These are phyloP conservation scores for Inonotus obliquus DNA, from an alignment of 1,284 basidiomycete genomes.

Conservation along the genomic window DNA sequence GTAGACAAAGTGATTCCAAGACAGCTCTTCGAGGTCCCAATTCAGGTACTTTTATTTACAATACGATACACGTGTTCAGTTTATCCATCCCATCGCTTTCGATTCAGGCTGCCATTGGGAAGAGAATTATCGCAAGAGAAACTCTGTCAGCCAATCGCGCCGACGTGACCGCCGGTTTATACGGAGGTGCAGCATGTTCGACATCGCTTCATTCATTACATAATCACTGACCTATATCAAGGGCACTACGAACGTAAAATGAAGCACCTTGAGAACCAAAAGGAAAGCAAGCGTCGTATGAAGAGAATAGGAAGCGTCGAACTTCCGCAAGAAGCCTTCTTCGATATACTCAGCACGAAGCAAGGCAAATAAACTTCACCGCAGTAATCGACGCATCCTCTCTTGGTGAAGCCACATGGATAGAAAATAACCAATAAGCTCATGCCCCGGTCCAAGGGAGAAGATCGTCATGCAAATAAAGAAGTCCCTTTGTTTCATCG, in stretches of 20 bases:
- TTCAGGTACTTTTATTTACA: slow-evolving; percentile 45
- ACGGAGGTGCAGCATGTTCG: slow-evolving; percentile 61
- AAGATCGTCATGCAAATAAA: neutral
- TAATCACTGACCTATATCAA: slow-evolving; percentile 25
- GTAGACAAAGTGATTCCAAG: slow-evolving; percentile 86
- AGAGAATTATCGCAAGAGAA: slow-evolving; percentile 86
- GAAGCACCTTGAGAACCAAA: slow-evolving; percentile 91
- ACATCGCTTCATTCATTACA: slow-evolving; percentile 7
- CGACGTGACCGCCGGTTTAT: slow-evolving; percentile 93
- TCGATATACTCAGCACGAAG: slow-evolving; percentile 69
- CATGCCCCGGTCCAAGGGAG: neutral
- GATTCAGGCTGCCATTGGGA: slow-evolving; percentile 65
- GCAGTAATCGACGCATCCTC: slow-evolving; percentile 1
- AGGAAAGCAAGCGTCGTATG: slow-evolving; percentile 84
- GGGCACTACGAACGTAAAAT: slow-evolving; percentile 89
- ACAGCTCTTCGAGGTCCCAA: slow-evolving; percentile 92
- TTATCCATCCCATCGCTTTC: neutral
- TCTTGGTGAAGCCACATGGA: neutral
- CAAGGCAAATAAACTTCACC: slow-evolving; percentile 18
- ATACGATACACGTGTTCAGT: neutral
- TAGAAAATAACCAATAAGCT: neutral
- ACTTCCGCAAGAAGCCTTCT: slow-evolving; percentile 89
- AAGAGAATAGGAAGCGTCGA: slow-evolving; percentile 85
- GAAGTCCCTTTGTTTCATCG: neutral
- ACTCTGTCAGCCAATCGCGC: slow-evolving; percentile 85